Evolutionary conservation across 306 rosid genomes (phyloP), one percentile per base, ranked within the genome.

Genomic region (Quercus aquifolioides): DNA sequence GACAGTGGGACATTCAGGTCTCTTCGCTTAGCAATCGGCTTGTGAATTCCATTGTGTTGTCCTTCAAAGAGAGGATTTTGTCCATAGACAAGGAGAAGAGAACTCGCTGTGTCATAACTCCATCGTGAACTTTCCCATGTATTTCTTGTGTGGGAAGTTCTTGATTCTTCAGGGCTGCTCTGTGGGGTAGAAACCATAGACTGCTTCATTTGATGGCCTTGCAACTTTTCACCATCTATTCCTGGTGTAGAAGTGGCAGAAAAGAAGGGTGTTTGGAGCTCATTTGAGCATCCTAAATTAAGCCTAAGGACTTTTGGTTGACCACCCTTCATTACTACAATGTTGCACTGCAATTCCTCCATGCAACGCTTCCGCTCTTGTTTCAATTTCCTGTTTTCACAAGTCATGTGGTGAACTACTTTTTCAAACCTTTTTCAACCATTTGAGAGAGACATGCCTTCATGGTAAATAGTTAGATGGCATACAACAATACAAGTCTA

Each of bases 341-440:
- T 90, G 83, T 92, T 95, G 87, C 99, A 95, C 72, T 75, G 79
- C 28, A 95, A 89, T 86, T 92, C 96, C 70, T 95, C 97, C 88
- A 91, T 70, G 85, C 99, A 95, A 78, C 84, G 91, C 88, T 90
- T 92, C 80, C 85, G 84, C 82, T 95, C 98, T 80, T 95, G 97
- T 85, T 92, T 95, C 85, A 95, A 55, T 83, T 91, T 95, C 87
- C 99, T 95, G 96, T 84, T 84, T 49, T 49, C 54, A 49, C 14
- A 49, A 49, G 54, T 49, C 15, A 49, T 49, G 54, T 49, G 23
- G 17, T 55, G 52, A 28, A 28, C 46, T 35, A 20, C n/a, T 17
- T 43, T 18, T 33, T 69, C 51, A 38, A 55, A 23, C 23, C 31
- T 25, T 71, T 57, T 28, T 26, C 11, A 18, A 46, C 10, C 12